Percentiles rank a stretch among this genome's conserved stretches.
Evolutionary conservation across 192 early-diverging fungal species (phyloP).

Genomic region (Coemansia sp.): DNA sequence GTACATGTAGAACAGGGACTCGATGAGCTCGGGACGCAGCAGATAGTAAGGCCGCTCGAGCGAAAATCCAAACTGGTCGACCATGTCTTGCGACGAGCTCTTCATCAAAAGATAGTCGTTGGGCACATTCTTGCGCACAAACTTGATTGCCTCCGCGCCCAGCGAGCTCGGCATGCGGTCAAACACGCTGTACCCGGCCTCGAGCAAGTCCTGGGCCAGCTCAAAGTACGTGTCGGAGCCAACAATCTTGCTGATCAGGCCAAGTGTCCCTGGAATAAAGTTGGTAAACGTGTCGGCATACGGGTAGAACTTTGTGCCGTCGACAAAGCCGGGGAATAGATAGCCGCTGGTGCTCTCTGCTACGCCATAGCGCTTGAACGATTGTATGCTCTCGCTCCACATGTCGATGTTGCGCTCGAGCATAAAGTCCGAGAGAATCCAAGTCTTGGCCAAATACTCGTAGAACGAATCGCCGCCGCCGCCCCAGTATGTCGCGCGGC

Average conservation of each 20-base stretch:
- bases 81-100: conserved; percentile 4
- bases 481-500: conserved; percentile 62
- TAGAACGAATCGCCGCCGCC: conserved; percentile 93
- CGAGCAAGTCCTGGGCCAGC: conserved; percentile 37
- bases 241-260: conserved; percentile 42
- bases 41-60: conserved; percentile 59
- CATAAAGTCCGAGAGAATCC: conserved; percentile 70
- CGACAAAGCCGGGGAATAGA: conserved; percentile 44
- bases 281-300: conserved; percentile 50
- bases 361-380: conserved; percentile 32
- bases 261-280: conserved; percentile 55
- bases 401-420: conserved; percentile 51
- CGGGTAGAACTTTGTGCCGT: conserved; percentile 49
- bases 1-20: conserved; percentile 74
- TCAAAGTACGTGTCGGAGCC: conserved; percentile 46
- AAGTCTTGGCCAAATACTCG: conserved; percentile 92
- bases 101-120: conserved; percentile 29
- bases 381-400: conserved; percentile 53
- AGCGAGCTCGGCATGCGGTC: conserved; percentile 43
- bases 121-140: conserved; percentile 48
- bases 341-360: conserved; percentile 34
- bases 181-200: conserved; percentile 45
- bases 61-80: conserved; percentile 32
- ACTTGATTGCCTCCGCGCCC: conserved; percentile 45
- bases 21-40: conserved; percentile 79